A percentile compares a stretch with the other conserved stretches of the same genome.
These are phyloP conservation scores for Curvularia lunata DNA, from an alignment of 2,329 filamentous ascomycete species.

Conservation along the genomic window DNA sequence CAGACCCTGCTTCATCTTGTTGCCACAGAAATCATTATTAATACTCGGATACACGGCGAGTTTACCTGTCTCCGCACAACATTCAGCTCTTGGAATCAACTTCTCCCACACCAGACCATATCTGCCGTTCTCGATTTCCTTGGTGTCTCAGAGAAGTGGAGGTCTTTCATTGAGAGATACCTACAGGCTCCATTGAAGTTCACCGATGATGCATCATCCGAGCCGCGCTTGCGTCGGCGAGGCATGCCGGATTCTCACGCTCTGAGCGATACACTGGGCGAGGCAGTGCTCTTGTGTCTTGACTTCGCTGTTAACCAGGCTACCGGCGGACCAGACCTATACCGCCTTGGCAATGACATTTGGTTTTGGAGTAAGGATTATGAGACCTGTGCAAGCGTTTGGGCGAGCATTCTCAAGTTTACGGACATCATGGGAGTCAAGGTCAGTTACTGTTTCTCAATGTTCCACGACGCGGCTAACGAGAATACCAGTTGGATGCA, in stretches of 20 bases:
- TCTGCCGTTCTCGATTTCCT: constrained; percentile 54
- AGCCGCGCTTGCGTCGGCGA: constrained; percentile 50
- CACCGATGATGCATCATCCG: constrained; percentile 41
- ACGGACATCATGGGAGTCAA: constrained; percentile 52
- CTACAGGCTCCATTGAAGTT: constrained; percentile 56
- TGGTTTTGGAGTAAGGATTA: constrained; percentile 57
- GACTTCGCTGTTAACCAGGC: constrained; percentile 55
- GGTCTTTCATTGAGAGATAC: constrained; percentile 55
- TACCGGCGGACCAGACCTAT: constrained; percentile 51
- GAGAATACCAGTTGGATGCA: constrained; percentile 43
- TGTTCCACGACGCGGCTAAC: constrained; percentile 2
- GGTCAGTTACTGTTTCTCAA: constrained; percentile 15
- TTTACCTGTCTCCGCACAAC: constrained; percentile 41
- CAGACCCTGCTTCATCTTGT: constrained; percentile 41
- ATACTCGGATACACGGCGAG: constrained; percentile 38
- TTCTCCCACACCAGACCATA: constrained; percentile 55
- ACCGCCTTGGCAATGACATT: constrained; percentile 58
- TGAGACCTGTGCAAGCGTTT: constrained; percentile 51
- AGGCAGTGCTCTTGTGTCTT: constrained; percentile 57
- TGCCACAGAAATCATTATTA: constrained; percentile 41
- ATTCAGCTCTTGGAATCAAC: constrained; percentile 42
- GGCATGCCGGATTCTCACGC: constrained; percentile 57
- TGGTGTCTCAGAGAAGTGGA: constrained; percentile 53
- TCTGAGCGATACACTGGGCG: constrained; percentile 56
- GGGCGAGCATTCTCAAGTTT: constrained; percentile 54